These are phyloP conservation scores for Fragilaria crotonensis DNA, from an alignment of 108 stramenopile species.

Conservation along the genomic window DNA sequence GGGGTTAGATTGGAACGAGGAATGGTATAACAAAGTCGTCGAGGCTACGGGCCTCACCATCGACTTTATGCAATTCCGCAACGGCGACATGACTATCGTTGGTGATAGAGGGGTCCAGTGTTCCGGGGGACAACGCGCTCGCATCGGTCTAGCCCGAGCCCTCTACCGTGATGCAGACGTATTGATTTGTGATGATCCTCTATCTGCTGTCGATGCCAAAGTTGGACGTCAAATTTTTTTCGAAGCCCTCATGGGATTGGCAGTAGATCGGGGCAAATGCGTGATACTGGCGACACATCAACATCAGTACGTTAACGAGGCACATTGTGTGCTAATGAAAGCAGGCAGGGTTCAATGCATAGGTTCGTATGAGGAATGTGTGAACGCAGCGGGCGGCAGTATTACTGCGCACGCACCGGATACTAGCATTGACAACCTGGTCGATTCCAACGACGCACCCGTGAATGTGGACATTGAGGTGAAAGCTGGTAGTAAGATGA, in stretches of 20 bases:
- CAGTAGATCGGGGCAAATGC: slow-evolving; percentile 44
- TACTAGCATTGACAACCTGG: slow-evolving; percentile 12
- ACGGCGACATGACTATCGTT: slow-evolving; percentile 81
- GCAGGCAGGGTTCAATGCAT: slow-evolving; percentile 46
- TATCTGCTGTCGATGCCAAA: slow-evolving; percentile 91
- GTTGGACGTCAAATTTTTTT: slow-evolving; percentile 81
- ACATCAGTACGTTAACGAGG: slow-evolving; percentile 75
- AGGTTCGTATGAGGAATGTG: slow-evolving; percentile 66
- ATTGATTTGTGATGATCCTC: slow-evolving; percentile 84
- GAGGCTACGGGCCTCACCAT: slow-evolving; percentile 65
- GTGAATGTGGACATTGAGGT: not conserved
- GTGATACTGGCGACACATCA: slow-evolving; percentile 91
- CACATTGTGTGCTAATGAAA: slow-evolving; percentile 68
- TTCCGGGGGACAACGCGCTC: slow-evolving; percentile 90
- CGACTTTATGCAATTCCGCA: slow-evolving; percentile 60
- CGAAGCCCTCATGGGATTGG: slow-evolving; percentile 59
- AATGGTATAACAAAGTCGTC: slow-evolving; percentile 58
- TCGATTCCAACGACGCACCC: slow-evolving; percentile 4
- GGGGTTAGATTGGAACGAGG: slow-evolving; percentile 37
- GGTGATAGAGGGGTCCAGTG: slow-evolving; percentile 91
- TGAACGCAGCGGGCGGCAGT: slow-evolving; percentile 44
- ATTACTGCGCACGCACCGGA: slow-evolving; percentile 27
- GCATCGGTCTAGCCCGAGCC: slow-evolving; percentile 74
- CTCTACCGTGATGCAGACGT: slow-evolving; percentile 61
- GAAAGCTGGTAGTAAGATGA: not conserved